These are phyloP conservation scores for Bipolaris oryzae DNA, from an alignment of 2,329 filamentous ascomycete species.

Conservation along the genomic window DNA sequence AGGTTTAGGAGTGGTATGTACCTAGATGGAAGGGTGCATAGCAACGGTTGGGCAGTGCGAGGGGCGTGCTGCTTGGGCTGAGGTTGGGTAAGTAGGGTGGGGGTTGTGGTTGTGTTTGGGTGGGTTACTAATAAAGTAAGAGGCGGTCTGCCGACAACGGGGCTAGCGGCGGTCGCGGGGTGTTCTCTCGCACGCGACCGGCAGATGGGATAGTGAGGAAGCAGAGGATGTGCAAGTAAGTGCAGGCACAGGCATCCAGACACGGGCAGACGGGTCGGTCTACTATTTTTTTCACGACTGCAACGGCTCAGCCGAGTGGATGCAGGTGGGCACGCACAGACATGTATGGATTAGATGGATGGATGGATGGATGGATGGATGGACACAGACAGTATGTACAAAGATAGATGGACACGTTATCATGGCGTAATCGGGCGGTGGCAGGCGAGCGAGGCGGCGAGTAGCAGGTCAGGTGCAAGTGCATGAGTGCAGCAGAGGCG, in stretches of 20 bases:
- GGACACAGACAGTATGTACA: too few relatives aligned
- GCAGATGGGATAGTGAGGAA: slow-evolving; percentile 9
- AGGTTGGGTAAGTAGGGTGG: slow-evolving; percentile 7
- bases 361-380: too few relatives aligned
- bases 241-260: background rate
- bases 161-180: slow-evolving; percentile 21
- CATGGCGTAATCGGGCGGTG: slow-evolving; percentile 21
- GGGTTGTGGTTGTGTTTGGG: background rate
- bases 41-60: slow-evolving; percentile 35
- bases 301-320: slow-evolving; percentile 1
- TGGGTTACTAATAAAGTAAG: slow-evolving; percentile 10
- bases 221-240: slow-evolving; percentile 4
- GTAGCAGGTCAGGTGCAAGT: slow-evolving; percentile 3
- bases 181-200: slow-evolving; percentile 11
- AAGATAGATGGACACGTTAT: background rate
- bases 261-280: background rate
- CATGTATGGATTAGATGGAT: background rate
- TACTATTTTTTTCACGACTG: background rate
- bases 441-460: slow-evolving; percentile 5
- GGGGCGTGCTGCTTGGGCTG: slow-evolving; percentile 25
- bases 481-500: slow-evolving; percentile 22
- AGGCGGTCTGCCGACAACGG: slow-evolving; percentile 18
- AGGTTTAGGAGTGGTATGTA: background rate
- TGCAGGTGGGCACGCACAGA: background rate
- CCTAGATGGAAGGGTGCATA: slow-evolving; percentile 17